These are phyloP conservation scores for Mrakia frigida DNA, from an alignment of 768 basidiomycete genomes.

Conservation along the genomic window DNA sequence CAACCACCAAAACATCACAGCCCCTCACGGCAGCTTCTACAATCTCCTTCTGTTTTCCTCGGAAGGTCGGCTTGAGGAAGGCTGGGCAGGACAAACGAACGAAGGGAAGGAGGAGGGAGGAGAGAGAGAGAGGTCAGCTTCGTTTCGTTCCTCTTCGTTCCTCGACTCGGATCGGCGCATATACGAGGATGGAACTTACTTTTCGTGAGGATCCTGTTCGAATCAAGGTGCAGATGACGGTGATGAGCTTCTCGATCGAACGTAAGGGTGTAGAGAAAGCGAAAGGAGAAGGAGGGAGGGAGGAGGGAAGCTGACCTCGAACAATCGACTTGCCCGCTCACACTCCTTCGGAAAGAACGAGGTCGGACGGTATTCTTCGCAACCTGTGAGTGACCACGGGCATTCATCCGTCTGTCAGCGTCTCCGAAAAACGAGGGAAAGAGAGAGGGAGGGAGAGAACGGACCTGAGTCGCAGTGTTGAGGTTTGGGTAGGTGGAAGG, in stretches of 20 bases:
- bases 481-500: slow-evolving; percentile 30
- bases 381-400: too few relatives aligned
- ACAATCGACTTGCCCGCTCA: slow-evolving; percentile 31
- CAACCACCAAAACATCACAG: slow-evolving; percentile 48
- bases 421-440: too few relatives aligned
- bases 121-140: not conserved
- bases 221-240: too few relatives aligned
- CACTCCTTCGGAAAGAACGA: slow-evolving; percentile 17
- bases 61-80: slow-evolving; percentile 64
- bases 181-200: slow-evolving; percentile 3
- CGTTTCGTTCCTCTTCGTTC: not conserved
- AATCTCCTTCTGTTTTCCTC: slow-evolving; percentile 72
- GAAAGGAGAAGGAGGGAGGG: not conserved
- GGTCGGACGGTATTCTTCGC: slow-evolving; percentile 8
- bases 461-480: slow-evolving; percentile 30
- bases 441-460: not conserved
- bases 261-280: too few relatives aligned
- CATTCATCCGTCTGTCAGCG: too few relatives aligned
- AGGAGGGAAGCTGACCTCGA: not conserved
- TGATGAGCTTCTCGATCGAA: too few relatives aligned
- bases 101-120: not conserved
- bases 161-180: too few relatives aligned
- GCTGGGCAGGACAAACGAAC: slow-evolving; percentile 47
- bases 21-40: slow-evolving; percentile 65
- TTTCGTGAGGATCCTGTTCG: slow-evolving; percentile 28